These are phyloP conservation scores for Pythium aristosporum DNA, from an alignment of 352 stramenopile species.

Conservation along the genomic window DNA sequence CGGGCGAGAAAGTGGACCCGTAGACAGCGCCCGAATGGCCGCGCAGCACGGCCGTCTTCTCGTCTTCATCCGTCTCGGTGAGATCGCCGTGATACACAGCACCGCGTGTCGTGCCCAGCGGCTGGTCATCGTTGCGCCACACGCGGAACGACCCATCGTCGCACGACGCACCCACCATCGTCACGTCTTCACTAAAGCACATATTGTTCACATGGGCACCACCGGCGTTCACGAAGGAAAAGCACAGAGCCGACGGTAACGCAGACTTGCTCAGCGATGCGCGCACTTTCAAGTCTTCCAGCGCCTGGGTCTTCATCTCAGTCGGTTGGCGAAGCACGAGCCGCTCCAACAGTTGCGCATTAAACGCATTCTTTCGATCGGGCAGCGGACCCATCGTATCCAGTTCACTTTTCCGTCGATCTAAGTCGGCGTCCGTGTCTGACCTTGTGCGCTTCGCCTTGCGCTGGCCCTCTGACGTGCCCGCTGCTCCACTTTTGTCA, in stretches of 20 bases:
- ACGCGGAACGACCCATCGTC: constrained; percentile 78
- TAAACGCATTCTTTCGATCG: constrained; percentile 67
- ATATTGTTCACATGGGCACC: constrained; percentile 75
- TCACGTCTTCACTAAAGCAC: constrained; percentile 77
- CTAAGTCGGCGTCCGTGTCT: constrained; percentile 31
- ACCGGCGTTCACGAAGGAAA: constrained; percentile 77
- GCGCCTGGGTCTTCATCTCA: constrained; percentile 62
- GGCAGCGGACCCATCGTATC: constrained; percentile 62
- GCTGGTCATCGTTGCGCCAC: constrained; percentile 80
- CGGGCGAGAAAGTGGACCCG: constrained; percentile 77
- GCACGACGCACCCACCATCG: constrained; percentile 69
- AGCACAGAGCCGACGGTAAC: constrained; percentile 71
- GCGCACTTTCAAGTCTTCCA: constrained; percentile 64
- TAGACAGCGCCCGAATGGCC: constrained; percentile 86
- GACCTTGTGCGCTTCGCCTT: constrained; percentile 63
- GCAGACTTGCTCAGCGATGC: constrained; percentile 48
- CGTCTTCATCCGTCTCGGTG: constrained; percentile 60
- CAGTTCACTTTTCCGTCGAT: constrained; percentile 51
- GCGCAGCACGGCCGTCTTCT: constrained; percentile 66
- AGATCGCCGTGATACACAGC: constrained; percentile 55
- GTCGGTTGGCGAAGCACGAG: constrained; percentile 67
- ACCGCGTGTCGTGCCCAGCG: constrained; percentile 63
- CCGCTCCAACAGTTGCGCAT: constrained; percentile 75
- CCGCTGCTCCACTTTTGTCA: constrained; percentile 5
- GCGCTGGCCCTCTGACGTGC: constrained; percentile 30